Conservation (phyloP, 2,329 filamentous ascomycete genomes). For the Talaromyces piceae region DNA sequence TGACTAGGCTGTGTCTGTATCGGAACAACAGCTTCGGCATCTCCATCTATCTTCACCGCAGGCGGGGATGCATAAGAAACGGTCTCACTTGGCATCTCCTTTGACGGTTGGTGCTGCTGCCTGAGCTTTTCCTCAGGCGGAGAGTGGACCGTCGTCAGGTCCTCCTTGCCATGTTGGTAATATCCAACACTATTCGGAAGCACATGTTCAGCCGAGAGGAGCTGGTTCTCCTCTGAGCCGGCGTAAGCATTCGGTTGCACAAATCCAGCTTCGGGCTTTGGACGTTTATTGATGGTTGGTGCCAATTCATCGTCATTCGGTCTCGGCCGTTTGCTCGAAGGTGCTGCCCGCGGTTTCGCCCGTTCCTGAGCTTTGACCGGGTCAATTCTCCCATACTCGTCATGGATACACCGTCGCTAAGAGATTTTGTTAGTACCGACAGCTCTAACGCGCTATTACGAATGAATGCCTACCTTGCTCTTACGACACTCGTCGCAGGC, state of each 20-base stretch:
- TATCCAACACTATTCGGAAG: constrained; percentile 12
- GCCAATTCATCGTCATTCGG: constrained; percentile 34
- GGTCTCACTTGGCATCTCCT: constrained; percentile 18
- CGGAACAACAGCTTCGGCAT: constrained; percentile 21
- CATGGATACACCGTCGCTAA: constrained; percentile 60
- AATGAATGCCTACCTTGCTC: constrained; percentile 50
- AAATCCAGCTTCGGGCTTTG: constrained; percentile 28
- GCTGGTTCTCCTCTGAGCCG: constrained; percentile 14
- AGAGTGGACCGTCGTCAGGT: constrained; percentile 9
- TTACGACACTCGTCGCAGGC: constrained; percentile 61
- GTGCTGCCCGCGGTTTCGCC: constrained; percentile 51
- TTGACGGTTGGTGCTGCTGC: constrained; percentile 10
- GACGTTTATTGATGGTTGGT: constrained; percentile 22
- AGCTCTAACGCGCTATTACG: neutral
- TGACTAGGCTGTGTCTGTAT: constrained; percentile 21
- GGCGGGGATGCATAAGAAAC: constrained; percentile 32
- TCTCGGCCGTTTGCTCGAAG: constrained; percentile 48
- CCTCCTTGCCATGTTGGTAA: constrained; percentile 2
- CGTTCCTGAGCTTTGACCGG: constrained; percentile 56
- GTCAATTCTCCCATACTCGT: constrained; percentile 57
- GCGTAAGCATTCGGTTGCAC: constrained; percentile 18
- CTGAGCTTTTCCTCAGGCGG: constrained; percentile 3
- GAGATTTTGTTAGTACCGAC: constrained; percentile 19
- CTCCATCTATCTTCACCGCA: constrained; percentile 28
- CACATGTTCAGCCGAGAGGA: constrained; percentile 13